Evolutionary conservation across 2,329 filamentous ascomycete species (phyloP).

Genomic region (Diplodia sapinea): DNA sequence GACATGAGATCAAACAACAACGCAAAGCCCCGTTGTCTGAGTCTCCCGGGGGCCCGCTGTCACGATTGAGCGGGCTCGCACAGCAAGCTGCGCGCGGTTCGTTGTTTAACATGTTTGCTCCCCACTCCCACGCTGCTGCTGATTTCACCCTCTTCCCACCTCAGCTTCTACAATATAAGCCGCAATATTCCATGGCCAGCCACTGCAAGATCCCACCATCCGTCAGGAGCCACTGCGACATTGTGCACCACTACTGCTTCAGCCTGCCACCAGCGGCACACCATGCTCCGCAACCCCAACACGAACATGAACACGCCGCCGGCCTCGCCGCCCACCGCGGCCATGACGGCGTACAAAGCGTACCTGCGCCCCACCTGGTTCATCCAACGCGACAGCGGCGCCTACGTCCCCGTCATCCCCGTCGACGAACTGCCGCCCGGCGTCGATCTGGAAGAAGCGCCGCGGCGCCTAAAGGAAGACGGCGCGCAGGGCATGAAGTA

Average conservation of each 20-base stretch:
- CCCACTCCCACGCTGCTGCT: neutral
- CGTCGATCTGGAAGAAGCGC: slow-evolving; percentile 47
- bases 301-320: neutral
- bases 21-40: slow-evolving; percentile 1
- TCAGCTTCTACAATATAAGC: neutral
- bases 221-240: neutral
- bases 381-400: slow-evolving; percentile 46
- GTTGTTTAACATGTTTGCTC: slow-evolving; percentile 5
- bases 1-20: neutral
- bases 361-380: slow-evolving; percentile 42
- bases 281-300: neutral
- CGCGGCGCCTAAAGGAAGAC: slow-evolving; percentile 42
- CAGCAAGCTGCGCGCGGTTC: neutral
- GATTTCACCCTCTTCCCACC: neutral
- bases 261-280: neutral
- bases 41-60: neutral
- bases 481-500: slow-evolving; percentile 41
- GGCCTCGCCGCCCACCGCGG: neutral
- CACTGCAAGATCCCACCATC: neutral
- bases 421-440: slow-evolving; percentile 51
- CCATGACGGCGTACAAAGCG: neutral
- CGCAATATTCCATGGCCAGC: neutral
- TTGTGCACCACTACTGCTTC: neutral
- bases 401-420: slow-evolving; percentile 50
- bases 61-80: neutral